Percentiles rank a stretch among this genome's conserved stretches.
Conservation (phyloP, 257 asterid genomes). For the Solanum ahanhuiri region DNA sequence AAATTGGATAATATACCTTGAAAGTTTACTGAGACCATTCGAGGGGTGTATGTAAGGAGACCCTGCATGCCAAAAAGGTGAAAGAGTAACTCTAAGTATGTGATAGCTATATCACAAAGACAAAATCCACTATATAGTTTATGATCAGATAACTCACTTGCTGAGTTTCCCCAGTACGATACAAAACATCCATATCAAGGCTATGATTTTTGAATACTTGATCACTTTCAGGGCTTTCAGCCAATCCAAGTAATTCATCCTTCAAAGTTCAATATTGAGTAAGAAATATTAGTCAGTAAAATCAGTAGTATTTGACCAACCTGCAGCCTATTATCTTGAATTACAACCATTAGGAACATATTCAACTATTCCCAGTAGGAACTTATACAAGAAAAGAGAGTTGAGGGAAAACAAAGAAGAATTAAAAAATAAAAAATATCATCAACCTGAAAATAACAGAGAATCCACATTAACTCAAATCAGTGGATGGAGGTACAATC, state of each 20-base stretch:
- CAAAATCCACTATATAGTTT: background rate
- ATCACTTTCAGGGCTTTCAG: constrained; percentile 49
- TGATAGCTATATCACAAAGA: background rate
- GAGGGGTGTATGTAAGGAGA: constrained; percentile 78
- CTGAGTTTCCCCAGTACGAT: constrained; percentile 79
- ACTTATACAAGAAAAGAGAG: background rate
- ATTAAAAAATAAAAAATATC: background rate
- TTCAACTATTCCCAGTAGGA: background rate
- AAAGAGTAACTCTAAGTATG: background rate
- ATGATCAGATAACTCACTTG: constrained; percentile 32
- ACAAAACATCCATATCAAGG: constrained; percentile 71
- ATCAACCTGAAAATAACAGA: background rate
- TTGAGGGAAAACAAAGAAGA: background rate
- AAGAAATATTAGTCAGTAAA: background rate
- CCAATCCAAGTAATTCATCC: constrained; percentile 96
- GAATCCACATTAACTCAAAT: background rate
- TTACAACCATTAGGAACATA: background rate
- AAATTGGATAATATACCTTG: constrained; percentile 45
- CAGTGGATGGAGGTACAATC: background rate
- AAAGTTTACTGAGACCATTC: constrained; percentile 69
- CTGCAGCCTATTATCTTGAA: background rate
- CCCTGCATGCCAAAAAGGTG: constrained; percentile 41
- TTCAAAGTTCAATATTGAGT: constrained; percentile 18
- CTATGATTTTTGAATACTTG: constrained; percentile 42
- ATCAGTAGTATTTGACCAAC: background rate